A percentile compares a stretch with the other conserved stretches of the same genome.
Conservation (phyloP, 208 protist species). For the Leishmania martiniquensis region DNA sequence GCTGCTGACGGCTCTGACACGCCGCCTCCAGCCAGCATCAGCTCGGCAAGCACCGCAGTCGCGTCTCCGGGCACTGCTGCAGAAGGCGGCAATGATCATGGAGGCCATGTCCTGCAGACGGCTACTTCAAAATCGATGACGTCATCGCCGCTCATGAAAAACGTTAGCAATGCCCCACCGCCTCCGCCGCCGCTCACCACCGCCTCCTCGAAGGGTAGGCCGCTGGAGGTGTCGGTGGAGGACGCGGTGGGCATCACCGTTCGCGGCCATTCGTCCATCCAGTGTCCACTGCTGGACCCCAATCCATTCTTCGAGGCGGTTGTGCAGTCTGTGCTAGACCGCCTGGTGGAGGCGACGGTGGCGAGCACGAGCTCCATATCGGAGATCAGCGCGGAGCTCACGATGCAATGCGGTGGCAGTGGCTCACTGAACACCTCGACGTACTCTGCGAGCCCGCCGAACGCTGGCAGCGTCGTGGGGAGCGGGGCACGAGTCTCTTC, state of each 20-base stretch:
- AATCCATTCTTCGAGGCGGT: conserved; percentile 56
- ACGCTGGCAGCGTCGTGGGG: not conserved
- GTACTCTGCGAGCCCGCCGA: not conserved
- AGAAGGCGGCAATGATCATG: not conserved
- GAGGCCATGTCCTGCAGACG: not conserved
- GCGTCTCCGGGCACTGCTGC: not conserved
- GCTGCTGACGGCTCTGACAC: not conserved
- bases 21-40: not conserved
- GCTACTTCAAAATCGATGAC: not conserved
- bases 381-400: conserved; percentile 33
- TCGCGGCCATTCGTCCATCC: conserved; percentile 62
- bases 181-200: not conserved
- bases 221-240: conserved; percentile 51
- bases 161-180: not conserved
- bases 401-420: conserved; percentile 5
- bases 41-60: not conserved
- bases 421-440: not conserved
- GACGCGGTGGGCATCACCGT: conserved; percentile 73
- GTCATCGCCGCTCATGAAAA: not conserved
- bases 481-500: conserved; percentile 1
- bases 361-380: conserved; percentile 36
- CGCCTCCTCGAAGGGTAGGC: not conserved
- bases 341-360: conserved; percentile 62
- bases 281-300: conserved; percentile 50
- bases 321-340: conserved; percentile 67